These are phyloP conservation scores for Pterocarpus macrocarpus DNA, from an alignment of 306 rosid species.

Conservation along the genomic window DNA sequence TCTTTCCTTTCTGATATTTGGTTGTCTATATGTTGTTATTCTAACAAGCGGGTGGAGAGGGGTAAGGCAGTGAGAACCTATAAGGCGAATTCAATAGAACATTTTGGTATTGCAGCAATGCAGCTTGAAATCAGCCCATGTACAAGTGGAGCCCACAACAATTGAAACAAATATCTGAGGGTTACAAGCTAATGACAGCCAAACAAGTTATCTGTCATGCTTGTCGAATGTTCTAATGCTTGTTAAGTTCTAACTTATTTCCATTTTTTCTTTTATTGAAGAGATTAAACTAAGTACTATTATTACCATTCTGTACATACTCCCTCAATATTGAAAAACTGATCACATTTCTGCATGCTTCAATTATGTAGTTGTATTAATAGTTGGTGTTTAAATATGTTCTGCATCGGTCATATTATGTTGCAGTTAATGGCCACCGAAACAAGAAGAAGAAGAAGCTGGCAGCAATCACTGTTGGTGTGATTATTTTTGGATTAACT, in stretches of 20 bases:
- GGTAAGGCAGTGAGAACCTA: not conserved
- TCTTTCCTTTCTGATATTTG: not conserved
- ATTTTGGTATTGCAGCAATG: not conserved
- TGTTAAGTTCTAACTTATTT: not conserved
- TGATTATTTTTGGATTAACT: slow-evolving; percentile 16
- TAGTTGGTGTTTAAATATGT: not conserved
- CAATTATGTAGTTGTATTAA: not conserved
- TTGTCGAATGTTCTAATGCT: not conserved
- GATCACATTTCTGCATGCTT: not conserved
- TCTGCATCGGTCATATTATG: slow-evolving; percentile 12
- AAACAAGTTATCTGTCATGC: not conserved
- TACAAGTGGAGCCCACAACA: not conserved
- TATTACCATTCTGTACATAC: not conserved
- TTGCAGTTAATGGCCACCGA: not conserved
- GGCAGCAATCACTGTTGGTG: not conserved
- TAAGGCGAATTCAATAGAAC: not conserved
- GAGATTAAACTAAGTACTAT: not conserved
- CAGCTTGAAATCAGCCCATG: not conserved
- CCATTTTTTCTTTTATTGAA: not conserved
- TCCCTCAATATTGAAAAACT: not conserved
- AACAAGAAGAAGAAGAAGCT: slow-evolving; percentile 8
- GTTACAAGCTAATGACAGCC: not conserved
- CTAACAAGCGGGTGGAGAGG: too few relatives aligned
- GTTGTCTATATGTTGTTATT: not conserved
- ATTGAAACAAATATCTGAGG: not conserved